Conservation (phyloP, 805 yeast genomes). For the Torulaspora indica region DNA sequence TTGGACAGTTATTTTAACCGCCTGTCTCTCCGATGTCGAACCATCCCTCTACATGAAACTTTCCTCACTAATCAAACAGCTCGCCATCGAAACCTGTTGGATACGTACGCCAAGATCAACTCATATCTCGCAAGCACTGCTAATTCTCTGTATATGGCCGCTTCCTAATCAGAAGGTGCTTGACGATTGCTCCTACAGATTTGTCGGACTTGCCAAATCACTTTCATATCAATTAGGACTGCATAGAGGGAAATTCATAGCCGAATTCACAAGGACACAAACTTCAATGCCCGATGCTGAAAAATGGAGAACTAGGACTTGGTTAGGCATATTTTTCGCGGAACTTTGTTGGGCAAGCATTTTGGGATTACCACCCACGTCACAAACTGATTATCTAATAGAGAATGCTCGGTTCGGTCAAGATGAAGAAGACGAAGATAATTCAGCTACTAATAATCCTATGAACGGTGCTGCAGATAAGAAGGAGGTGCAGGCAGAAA, state of each 20-base stretch:
- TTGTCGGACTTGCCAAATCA: conserved; percentile 80
- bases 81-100: conserved; percentile 92
- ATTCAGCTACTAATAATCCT: background rate
- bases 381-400: conserved; percentile 74
- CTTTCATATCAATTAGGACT: conserved; percentile 81
- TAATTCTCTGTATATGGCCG: conserved; percentile 88
- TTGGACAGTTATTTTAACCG: conserved; percentile 88
- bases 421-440: conserved; percentile 19
- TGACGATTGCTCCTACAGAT: conserved; percentile 87
- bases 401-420: conserved; percentile 72
- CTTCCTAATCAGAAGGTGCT: conserved; percentile 86
- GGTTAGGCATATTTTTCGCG: conserved; percentile 83
- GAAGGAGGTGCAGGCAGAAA: background rate
- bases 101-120: conserved; percentile 88
- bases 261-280: conserved; percentile 86
- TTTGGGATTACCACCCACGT: conserved; percentile 81
- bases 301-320: conserved; percentile 88
- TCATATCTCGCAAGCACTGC: conserved; percentile 83
- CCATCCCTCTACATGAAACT: conserved; percentile 73
- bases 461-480: background rate
- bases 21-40: conserved; percentile 80
- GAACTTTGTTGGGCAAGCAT: conserved; percentile 90
- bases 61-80: conserved; percentile 72
- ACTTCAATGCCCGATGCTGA: conserved; percentile 86
- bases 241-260: conserved; percentile 86